phyloP scores from a whole-genome alignment of 192 early-diverging fungal species.

The Backusella parvicylindrica region DNA sequence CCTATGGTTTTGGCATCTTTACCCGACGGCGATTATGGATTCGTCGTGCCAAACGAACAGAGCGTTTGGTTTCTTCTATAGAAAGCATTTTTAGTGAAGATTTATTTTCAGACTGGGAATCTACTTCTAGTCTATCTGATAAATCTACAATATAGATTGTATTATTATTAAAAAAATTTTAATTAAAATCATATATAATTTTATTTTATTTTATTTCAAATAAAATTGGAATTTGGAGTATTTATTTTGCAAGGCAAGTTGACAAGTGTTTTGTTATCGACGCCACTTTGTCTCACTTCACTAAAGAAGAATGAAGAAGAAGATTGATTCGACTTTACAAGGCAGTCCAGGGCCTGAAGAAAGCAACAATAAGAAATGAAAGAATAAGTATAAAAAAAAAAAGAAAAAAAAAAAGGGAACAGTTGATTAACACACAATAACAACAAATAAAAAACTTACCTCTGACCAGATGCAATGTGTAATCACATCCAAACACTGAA shows the following conservation, averaged over 20 bases:
- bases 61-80: not conserved
- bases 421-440: not conserved
- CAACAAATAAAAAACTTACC: conserved; percentile 27
- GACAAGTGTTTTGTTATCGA: not conserved
- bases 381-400: not conserved
- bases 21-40: not conserved
- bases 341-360: not conserved
- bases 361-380: too few species aligned
- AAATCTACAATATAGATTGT: not conserved
- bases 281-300: not conserved
- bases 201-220: not conserved
- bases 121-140: not conserved
- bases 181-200: not conserved
- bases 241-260: not conserved
- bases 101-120: conserved; percentile 5
- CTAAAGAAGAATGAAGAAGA: not conserved
- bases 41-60: not conserved
- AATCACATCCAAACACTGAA: conserved; percentile 58
- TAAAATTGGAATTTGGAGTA: not conserved
- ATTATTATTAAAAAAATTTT: not conserved
- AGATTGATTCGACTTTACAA: not conserved
- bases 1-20: not conserved
- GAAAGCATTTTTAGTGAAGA: not conserved
- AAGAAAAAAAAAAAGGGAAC: not conserved
- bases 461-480: conserved; percentile 71